phyloP scores from a whole-genome alignment of 495 filamentous ascomycete species.

The Halenospora varia region DNA sequence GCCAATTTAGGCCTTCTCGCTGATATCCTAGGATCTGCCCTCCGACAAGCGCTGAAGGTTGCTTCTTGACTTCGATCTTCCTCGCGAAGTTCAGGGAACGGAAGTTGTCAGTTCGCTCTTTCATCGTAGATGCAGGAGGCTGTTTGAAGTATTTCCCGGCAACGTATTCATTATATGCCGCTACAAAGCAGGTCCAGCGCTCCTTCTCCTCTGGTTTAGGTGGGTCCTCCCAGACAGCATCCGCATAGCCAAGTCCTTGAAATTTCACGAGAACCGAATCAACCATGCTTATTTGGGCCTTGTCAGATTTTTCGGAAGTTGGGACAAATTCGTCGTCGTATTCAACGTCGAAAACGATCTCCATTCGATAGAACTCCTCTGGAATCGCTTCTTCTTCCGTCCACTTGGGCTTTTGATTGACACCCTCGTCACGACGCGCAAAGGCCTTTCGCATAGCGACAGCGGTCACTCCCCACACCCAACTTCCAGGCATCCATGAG shows the following conservation, averaged over 20 bases:
- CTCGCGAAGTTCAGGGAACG: conserved; percentile 60
- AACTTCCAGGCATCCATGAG: conserved; percentile 81
- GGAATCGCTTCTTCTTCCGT: conserved; percentile 74
- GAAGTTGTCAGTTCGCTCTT: conserved; percentile 56
- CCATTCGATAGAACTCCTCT: conserved; percentile 76
- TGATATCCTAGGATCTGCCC: conserved; percentile 93
- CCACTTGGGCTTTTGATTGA: conserved; percentile 58
- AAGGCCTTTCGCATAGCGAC: conserved; percentile 68
- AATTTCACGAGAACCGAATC: conserved; percentile 78
- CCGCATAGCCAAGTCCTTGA: conserved; percentile 92
- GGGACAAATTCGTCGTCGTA: conserved; percentile 45
- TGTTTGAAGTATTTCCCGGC: conserved; percentile 63
- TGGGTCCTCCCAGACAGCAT: conserved; percentile 83
- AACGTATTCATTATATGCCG: conserved; percentile 82
- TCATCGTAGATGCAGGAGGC: conserved; percentile 48
- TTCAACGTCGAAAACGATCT: conserved; percentile 80
- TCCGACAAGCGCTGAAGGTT: conserved; percentile 68
- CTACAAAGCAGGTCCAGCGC: conserved; percentile 75
- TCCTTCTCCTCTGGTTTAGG: conserved; percentile 56
- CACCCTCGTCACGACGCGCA: conserved; percentile 57
- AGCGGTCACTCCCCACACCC: conserved; percentile 76
- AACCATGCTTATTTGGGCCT: conserved; percentile 63
- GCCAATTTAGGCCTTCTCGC: conserved; percentile 90
- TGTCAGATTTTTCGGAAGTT: conserved; percentile 59
- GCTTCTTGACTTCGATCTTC: conserved; percentile 61